Evolutionary conservation across 2,329 filamentous ascomycete species (phyloP).

Genomic region (Sclerotinia sclerotiorum): DNA sequence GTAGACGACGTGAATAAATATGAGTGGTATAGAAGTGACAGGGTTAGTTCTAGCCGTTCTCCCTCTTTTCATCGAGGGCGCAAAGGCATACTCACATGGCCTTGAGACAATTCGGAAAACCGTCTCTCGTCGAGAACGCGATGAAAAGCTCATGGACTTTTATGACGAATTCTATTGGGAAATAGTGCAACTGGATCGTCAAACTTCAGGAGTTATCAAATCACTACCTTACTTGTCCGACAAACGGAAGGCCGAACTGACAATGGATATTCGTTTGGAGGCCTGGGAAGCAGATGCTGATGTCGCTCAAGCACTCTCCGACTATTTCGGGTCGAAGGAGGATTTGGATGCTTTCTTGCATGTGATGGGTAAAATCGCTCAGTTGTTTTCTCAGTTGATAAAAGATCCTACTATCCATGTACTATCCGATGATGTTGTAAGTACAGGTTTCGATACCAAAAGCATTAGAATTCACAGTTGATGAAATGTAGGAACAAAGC

Average conservation of each 20-base stretch:
- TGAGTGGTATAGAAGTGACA: slow-evolving; percentile 7
- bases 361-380: slow-evolving; percentile 14
- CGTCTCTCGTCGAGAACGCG: slow-evolving; percentile 11
- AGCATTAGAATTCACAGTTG: neutral
- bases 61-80: slow-evolving; percentile 8
- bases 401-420: slow-evolving; percentile 13
- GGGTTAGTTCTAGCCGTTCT: slow-evolving; percentile 6
- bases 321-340: slow-evolving; percentile 3
- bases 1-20: neutral
- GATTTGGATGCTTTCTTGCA: neutral
- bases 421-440: neutral
- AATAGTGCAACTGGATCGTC: slow-evolving; percentile 15
- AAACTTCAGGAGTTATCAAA: slow-evolving; percentile 2
- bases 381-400: slow-evolving; percentile 10
- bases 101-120: slow-evolving; percentile 12
- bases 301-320: slow-evolving; percentile 9
- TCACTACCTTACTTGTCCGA: neutral
- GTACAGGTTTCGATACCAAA: neutral
- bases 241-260: slow-evolving; percentile 2
- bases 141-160: slow-evolving; percentile 13
- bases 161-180: slow-evolving; percentile 18
- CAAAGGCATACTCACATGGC: slow-evolving; percentile 14
- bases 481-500: neutral
- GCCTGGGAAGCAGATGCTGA: slow-evolving; percentile 8
- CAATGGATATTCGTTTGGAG: slow-evolving; percentile 4